Percentiles rank a stretch among this genome's conserved stretches.
Evolutionary conservation across 2,329 filamentous ascomycete species (phyloP).

Genomic region (Paecilomyces niveus): DNA sequence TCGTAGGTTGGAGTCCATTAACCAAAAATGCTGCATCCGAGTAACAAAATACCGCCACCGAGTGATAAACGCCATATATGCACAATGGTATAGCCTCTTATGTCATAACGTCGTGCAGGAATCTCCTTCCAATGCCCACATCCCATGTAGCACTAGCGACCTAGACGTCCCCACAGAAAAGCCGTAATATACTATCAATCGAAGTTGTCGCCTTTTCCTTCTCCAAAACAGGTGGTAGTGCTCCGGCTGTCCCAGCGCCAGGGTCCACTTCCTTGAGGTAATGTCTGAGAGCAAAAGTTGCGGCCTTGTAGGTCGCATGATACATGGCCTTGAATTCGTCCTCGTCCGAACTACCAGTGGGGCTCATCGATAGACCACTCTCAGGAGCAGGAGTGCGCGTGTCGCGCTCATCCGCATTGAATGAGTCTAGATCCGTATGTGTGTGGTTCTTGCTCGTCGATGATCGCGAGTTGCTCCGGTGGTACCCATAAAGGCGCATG

Average conservation of each 20-base stretch:
- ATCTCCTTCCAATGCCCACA: neutral
- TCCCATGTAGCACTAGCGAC: neutral
- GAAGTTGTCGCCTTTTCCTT: conserved; percentile 34
- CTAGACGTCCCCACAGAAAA: conserved; percentile 35
- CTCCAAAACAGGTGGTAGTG: conserved; percentile 19
- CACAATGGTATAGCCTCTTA: neutral
- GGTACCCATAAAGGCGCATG: conserved; percentile 37
- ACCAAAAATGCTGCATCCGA: neutral
- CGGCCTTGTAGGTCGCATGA: conserved; percentile 37
- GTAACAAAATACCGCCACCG: neutral
- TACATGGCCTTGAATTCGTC: conserved; percentile 39
- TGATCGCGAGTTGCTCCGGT: conserved; percentile 22
- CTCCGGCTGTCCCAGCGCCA: conserved; percentile 1
- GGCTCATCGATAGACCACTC: conserved; percentile 5
- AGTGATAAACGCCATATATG: neutral
- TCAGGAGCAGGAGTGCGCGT: conserved; percentile 3
- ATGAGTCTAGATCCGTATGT: conserved; percentile 4
- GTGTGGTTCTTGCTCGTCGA: conserved; percentile 11
- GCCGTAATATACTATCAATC: conserved; percentile 33
- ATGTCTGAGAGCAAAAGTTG: conserved; percentile 35
- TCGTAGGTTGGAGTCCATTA: neutral
- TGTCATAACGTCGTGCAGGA: neutral
- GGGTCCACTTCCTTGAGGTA: conserved; percentile 23
- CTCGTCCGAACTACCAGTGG: conserved; percentile 19
- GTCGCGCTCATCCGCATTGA: conserved; percentile 12